A percentile compares a stretch with the other conserved stretches of the same genome.
phyloP scores from a whole-genome alignment of 2,329 filamentous ascomycete genomes.

The Aspergillus brasiliensis region DNA sequence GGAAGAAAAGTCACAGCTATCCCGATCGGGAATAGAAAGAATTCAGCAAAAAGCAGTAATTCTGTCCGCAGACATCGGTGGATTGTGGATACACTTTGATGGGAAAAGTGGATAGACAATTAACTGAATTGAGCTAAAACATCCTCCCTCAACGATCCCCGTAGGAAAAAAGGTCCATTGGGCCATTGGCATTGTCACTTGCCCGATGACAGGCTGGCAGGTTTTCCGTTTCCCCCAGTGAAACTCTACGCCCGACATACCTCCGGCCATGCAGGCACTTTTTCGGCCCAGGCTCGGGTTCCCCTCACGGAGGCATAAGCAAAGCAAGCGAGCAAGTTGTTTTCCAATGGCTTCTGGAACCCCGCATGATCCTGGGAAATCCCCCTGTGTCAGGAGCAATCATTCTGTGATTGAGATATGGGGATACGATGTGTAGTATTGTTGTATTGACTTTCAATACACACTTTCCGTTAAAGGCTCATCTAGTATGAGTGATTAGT shows the following conservation, averaged over 20 bases:
- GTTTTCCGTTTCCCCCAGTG: background rate
- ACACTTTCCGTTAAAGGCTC: too few species aligned
- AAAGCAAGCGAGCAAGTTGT: background rate
- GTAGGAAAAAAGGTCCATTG: background rate
- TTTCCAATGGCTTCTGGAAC: background rate
- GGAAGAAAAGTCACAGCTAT: constrained; percentile 9
- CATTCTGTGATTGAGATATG: background rate
- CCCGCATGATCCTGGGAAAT: background rate
- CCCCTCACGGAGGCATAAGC: background rate
- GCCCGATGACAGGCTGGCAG: background rate
- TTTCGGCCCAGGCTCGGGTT: constrained; percentile 8
- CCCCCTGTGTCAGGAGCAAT: background rate
- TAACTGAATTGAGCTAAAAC: background rate
- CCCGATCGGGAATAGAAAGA: constrained; percentile 4
- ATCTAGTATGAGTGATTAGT: too few species aligned
- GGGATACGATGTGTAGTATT: background rate
- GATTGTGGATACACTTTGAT: too few species aligned
- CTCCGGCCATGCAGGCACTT: background rate
- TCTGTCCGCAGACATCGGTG: background rate
- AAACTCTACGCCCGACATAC: background rate
- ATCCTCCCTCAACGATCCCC: background rate
- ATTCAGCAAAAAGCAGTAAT: background rate
- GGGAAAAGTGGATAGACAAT: too few species aligned
- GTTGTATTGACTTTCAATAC: too few species aligned
- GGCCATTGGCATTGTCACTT: background rate